phyloP scores from a whole-genome alignment of 345 rosid species.

The Triadica sebifera region DNA sequence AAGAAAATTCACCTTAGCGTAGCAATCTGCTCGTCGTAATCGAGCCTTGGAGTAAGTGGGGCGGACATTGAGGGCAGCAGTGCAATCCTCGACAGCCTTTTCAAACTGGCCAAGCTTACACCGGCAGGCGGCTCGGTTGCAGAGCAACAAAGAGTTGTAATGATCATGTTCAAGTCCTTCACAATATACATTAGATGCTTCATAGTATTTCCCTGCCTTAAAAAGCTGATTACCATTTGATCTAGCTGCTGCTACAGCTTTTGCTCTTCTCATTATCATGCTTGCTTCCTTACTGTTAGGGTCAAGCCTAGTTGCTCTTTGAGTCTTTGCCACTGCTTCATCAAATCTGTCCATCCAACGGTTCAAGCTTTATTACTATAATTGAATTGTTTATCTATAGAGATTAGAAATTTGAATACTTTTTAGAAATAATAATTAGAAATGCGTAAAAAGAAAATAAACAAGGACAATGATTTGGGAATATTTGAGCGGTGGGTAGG shows the following conservation, averaged over 20 bases:
- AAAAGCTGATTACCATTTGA: conserved; percentile 70
- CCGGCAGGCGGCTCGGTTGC: conserved; percentile 82
- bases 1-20: conserved; percentile 44
- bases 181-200: conserved; percentile 59
- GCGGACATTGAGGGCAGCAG: conserved; percentile 56
- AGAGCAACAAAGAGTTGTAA: conserved; percentile 67
- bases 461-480: conserved; percentile 26
- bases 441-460: conserved; percentile 15
- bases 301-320: conserved; percentile 69
- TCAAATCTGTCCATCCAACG: conserved; percentile 40
- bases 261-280: conserved; percentile 43
- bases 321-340: conserved; percentile 58
- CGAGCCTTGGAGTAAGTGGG: conserved; percentile 76
- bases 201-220: conserved; percentile 47
- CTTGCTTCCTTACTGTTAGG: conserved; percentile 62
- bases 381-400: no score
- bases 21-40: conserved; percentile 80
- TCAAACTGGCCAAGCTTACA: conserved; percentile 63
- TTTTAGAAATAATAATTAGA: no score
- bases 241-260: conserved; percentile 59
- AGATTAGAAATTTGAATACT: no score
- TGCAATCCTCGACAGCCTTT: conserved; percentile 72
- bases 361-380: no score
- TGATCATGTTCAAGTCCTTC: conserved; percentile 78
- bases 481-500: conserved; percentile 15